Evolutionary conservation across 2,329 filamentous ascomycete species (phyloP), one percentile per base, ranked within the genome.

Genomic region (Fusarium xyrophilum): DNA sequence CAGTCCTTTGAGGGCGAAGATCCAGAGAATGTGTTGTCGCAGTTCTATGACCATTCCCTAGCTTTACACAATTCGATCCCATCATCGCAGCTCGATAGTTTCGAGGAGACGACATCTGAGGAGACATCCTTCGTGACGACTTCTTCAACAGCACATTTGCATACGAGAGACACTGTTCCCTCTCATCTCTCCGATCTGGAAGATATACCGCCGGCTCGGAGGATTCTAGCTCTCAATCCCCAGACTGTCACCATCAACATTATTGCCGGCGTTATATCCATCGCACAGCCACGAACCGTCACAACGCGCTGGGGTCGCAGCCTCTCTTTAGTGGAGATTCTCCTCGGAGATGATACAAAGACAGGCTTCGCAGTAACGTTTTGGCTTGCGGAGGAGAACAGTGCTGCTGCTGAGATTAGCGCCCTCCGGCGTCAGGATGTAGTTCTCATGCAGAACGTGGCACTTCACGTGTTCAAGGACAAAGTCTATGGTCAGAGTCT

Each of bases 401-500:
- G 78, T 6, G 62, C 55, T 0, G 65, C 70, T 12, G 75, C 75
- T 32, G 68, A 73, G 5, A 72, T 85, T 13, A 76, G 80, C 3
- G 78, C 75, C 0, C 79, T 97, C 33, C 84, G 89, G 46, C 81
- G 88, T 1, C 90, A 91, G 71, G 93, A 98, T 74, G 86, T 97
- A 3, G 82, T 98, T 8, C 83, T 97, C 17, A 76, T 97, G 62
- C 88, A 89, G 59, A 93, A 95, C 72, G 89, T 97, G 10, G 93
- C 91, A 2, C 82, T 98, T 53, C 88, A 88, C 54, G 87, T 88
- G 7, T 98, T 95, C 76, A 85, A 86, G 53, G 87, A 88, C 47
- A 89, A 86, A 71, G 94, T 97, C 1, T 93, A 96, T 72, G 94
- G 95, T 0, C 91, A 96, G 76, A 96, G 91, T 74, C 80, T 97